Evolutionary conservation across 225 moss, liverwort and hornwort species (phyloP), one percentile per base, ranked within the genome.

Genomic region (Sphagnum tenellum): DNA sequence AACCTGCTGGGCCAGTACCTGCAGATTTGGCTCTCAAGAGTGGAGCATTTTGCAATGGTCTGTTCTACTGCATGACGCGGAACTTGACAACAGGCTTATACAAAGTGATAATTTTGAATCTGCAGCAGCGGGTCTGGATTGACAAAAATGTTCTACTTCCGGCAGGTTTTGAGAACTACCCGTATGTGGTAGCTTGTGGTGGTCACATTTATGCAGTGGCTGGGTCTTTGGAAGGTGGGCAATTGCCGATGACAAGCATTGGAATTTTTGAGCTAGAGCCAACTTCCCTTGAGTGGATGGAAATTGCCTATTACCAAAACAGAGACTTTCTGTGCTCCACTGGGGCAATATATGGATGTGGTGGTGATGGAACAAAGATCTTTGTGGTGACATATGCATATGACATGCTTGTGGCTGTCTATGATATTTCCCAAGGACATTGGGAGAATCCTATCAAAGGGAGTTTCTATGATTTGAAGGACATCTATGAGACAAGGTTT

Each of bases 401-500:
- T 5, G 78, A 82, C 48, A 61, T 59, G 50, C 58, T 64, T 67
- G 69, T 73, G 10, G 81, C 60, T 50, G 73, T 73, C 52, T 82
- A 75, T 67, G 57, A 75, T 51, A 65, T 57, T 61, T 55, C 29
- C 50, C 56, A 57, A 3, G 67, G 65, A 14, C 1, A 55, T 7
- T 82, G 81, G 81, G 78, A 78, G 61, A 70, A 70, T 67, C 78
- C 67, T 58, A 64, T 82, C 48, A 63, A 13, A 60, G 75, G 63
- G 7, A 61, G 4, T 44, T 63, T 75, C 70, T 65, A 50, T 47
- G 59, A 78, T 55, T 58, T 78, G 75, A 73, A 68, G 45, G 75
- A 75, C 65, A 75, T 82, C 46, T 75, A 58, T 51, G 59, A 72
- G 59, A 78, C 78, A 0, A 75, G 70, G 57, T 78, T 82, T 59